These are phyloP conservation scores for Umbelopsis sp. DNA, from an alignment of 192 early-diverging fungal genomes.

Conservation along the genomic window DNA sequence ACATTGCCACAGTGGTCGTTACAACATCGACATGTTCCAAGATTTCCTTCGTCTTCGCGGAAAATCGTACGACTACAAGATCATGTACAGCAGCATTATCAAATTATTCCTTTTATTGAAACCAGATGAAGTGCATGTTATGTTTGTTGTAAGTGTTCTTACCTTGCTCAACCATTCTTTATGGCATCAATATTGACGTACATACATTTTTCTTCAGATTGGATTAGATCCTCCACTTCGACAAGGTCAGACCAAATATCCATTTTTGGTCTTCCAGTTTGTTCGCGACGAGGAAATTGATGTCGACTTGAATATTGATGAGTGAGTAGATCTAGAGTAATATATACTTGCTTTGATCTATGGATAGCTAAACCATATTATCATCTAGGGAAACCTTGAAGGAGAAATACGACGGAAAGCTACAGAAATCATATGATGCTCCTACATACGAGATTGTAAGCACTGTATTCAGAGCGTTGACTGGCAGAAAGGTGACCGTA, in stretches of 20 bases:
- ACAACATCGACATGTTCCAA: slow-evolving; percentile 92
- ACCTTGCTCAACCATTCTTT: not conserved
- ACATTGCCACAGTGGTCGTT: slow-evolving; percentile 72
- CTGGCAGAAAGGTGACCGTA: slow-evolving; percentile 73
- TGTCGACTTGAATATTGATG: slow-evolving; percentile 78
- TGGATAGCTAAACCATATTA: not conserved
- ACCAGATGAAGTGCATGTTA: slow-evolving; percentile 89
- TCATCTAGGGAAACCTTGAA: slow-evolving; percentile 59
- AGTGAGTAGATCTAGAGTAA: slow-evolving; percentile 36
- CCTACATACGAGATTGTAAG: slow-evolving; percentile 85
- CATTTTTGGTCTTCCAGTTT: slow-evolving; percentile 96
- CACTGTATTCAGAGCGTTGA: slow-evolving; percentile 82
- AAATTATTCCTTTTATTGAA: slow-evolving; percentile 89
- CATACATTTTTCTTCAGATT: no score
- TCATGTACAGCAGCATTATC: slow-evolving; percentile 83
- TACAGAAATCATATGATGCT: slow-evolving; percentile 85
- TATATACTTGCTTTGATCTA: not conserved
- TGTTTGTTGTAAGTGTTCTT: slow-evolving; percentile 68
- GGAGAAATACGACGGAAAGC: slow-evolving; percentile 69
- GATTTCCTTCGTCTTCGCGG: slow-evolving; percentile 92
- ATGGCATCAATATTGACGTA: no score
- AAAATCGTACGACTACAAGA: slow-evolving; percentile 98
- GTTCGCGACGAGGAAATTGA: slow-evolving; percentile 90
- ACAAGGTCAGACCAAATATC: slow-evolving; percentile 96
- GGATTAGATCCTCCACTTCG: slow-evolving; percentile 95